Evolutionary conservation across 2,329 filamentous ascomycete species (phyloP), one percentile per base, ranked within the genome.

Genomic region (Endoconidiophora laricicola): DNA sequence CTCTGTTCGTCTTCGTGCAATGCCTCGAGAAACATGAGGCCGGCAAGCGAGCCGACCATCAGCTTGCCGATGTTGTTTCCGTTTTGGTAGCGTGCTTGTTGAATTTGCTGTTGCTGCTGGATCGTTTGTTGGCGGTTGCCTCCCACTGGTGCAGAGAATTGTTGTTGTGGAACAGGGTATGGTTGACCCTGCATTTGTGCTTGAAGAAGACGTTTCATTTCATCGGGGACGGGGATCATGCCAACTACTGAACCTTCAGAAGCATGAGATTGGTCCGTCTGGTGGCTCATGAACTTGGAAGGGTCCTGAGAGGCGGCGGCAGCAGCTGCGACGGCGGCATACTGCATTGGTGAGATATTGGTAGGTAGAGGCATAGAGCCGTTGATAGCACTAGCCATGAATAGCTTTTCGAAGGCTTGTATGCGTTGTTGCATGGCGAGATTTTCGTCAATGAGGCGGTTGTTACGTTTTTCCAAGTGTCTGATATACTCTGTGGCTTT

Each of bases 401-500:
- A 86, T 14, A 93, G 72, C 60, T 91, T 90, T 60, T 82, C 79
- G 52, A 82, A 82, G 0, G 78, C 78, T 36, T 81, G 77, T 37
- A 95, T 76, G 26, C 86, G 78, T 43, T 79, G 78, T 62, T 90
- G 88, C 67, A 94, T 76, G 12, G 76, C 76, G 26, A 68, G 72
- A 60, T 94, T 88, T 61, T 96, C 87, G 43, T 94, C 86, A 48
- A 80, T 69, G 7, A 95, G 69, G 4, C 83, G 78, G 56, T 79
- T 83, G 58, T 94, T 94, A 10, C 87, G 79, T 67, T 93, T 93
- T 64, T 96, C 90, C 1, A 96, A 69, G 65, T 96, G 88, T 37
- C 81, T 78, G 56, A 96, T 96, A 58, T 96, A 96, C 62, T 96
- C 90, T 4, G 90, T 95, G 2, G 90, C 90, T 64, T 96, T 96